Evolutionary conservation across 257 asterid genomes (phyloP).

Genomic region (Dorcoceras hygrometricum): DNA sequence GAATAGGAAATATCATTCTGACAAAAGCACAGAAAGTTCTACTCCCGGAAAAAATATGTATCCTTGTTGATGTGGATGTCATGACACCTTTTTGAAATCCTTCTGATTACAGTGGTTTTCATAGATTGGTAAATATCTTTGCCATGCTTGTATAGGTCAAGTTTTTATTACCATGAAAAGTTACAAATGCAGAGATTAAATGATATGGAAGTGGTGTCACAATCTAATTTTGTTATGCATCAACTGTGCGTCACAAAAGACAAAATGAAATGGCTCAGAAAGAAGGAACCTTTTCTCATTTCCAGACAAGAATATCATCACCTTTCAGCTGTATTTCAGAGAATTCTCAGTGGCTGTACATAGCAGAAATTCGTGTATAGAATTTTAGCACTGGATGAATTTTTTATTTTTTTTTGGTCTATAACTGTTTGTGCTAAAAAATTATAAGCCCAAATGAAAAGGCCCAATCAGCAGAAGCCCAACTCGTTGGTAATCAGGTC

Average conservation of each 20-base stretch:
- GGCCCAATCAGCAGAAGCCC: too few relatives aligned
- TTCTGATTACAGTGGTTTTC: background rate
- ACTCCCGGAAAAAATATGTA: conserved; percentile 9
- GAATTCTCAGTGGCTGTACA: conserved; percentile 9
- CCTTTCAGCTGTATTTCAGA: conserved; percentile 6
- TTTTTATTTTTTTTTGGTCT: too few relatives aligned
- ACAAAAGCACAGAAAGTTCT: background rate
- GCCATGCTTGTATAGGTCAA: too few relatives aligned
- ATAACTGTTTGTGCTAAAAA: too few relatives aligned
- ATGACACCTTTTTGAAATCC: conserved; percentile 6
- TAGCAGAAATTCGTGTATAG: conserved; percentile 11
- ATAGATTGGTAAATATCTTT: conserved; percentile 10
- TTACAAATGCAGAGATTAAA: background rate
- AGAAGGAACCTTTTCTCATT: background rate
- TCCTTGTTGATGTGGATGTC: conserved; percentile 7
- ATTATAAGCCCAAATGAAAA: too few relatives aligned
- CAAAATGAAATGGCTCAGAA: background rate
- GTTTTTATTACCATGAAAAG: background rate
- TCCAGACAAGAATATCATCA: background rate
- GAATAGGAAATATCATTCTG: background rate
- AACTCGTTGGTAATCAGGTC: too few relatives aligned
- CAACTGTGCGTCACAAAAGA: background rate
- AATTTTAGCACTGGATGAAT: background rate
- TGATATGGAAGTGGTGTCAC: background rate
- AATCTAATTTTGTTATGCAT: background rate